Conservation (phyloP, 257 asterid genomes). For the Lantana camara region DNA sequence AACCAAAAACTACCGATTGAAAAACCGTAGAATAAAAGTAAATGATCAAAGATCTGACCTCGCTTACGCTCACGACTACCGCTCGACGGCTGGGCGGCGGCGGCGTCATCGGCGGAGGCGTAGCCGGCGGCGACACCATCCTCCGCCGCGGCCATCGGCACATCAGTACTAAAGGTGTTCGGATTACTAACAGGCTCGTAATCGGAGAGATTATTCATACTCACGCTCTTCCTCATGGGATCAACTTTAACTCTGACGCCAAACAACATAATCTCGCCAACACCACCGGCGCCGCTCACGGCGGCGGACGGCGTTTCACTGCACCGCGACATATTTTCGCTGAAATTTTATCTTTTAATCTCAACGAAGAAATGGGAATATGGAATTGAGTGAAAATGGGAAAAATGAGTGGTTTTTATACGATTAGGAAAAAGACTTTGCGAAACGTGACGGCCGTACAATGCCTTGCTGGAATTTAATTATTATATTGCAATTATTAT, state of each 20-base stretch:
- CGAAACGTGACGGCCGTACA: conserved; percentile 51
- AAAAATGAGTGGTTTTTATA: conserved; percentile 32
- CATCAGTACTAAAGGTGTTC: conserved; percentile 25
- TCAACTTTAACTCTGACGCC: conserved; percentile 86
- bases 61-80: conserved; percentile 84
- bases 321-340: conserved; percentile 36
- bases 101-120: conserved; percentile 82
- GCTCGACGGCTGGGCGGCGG: conserved; percentile 48
- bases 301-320: conserved; percentile 43
- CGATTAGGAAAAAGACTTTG: conserved; percentile 28
- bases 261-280: conserved; percentile 70
- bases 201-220: conserved; percentile 79
- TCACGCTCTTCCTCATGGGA: conserved; percentile 87
- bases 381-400: conserved; percentile 20
- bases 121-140: conserved; percentile 46
- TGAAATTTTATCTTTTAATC: conserved; percentile 27
- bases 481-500: not conserved
- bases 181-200: conserved; percentile 44
- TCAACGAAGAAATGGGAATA: conserved; percentile 10
- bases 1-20: conserved; percentile 8
- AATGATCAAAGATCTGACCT: conserved; percentile 61
- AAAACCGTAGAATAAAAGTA: not conserved
- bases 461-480: conserved; percentile 34
- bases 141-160: conserved; percentile 40
- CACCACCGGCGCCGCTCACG: conserved; percentile 30